Evolutionary conservation across 495 filamentous ascomycete species (phyloP), one percentile per base, ranked within the genome.

Genomic region (Lasiosphaeria hispida): DNA sequence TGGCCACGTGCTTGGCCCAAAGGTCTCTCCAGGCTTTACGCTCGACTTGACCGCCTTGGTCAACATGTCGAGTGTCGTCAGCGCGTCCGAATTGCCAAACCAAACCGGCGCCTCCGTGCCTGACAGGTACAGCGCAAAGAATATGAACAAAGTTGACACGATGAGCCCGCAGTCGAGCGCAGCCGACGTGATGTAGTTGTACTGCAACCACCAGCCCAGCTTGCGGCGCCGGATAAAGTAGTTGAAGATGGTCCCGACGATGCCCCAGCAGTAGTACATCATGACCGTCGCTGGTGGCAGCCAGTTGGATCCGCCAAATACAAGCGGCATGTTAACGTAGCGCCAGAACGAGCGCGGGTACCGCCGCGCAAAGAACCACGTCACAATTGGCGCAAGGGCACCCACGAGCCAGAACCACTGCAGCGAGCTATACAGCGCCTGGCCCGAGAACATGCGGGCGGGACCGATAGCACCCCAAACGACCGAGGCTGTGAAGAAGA

Each of bases 131-230:
- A 91, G 73, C 0, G 87, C 76, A 51, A 90, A 79, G 77, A 92
- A 89, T 51, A 91, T 87, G 18, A 91, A 63, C 50, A 92, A 80
- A 0, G 86, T 88, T 47, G 76, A 80, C 7, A 90, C 69, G 1
- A 81, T 80, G 18, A 91, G 75, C 10, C 87, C 88, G 47, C 82
- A 80, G 63, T 90, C 86, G 57, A 92, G 74, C 3, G 83, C 88
- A 0, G 88, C 87, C 17, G 87, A 88, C 0, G 85, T 81, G 61
- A 90, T 76, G 67, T 90, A 92, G 75, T 91, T 92, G 69, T 89
- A 90, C 59, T 86, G 83, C 75, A 86, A 75, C 87, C 86, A 90
- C 87, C 87, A 90, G 35, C 86, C 86, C 35, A 76, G 80, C 70
- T 76, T 84, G 58, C 79, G 76, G 59, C 84, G 75, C 39, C 82